A percentile compares a stretch with the other conserved stretches of the same genome.
phyloP scores from a whole-genome alignment of 192 early-diverging fungal species.

The Backusella liffmaniae region DNA sequence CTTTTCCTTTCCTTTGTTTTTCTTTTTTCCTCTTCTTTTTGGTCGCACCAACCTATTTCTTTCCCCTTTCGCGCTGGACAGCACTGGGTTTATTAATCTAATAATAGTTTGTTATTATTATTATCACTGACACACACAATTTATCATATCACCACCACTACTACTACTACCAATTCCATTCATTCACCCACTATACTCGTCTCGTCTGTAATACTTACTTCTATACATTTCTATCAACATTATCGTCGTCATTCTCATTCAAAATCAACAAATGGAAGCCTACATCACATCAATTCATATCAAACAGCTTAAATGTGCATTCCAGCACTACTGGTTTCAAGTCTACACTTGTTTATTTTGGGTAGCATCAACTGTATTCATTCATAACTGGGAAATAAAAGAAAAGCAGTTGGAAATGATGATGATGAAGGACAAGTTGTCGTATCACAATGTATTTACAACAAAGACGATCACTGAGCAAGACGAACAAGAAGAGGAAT shows the following conservation, averaged over 20 bases:
- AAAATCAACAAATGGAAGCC: not conserved
- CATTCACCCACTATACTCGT: not conserved
- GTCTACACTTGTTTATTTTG: conserved; percentile 18
- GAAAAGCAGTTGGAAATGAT: not conserved
- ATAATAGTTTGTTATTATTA: not conserved
- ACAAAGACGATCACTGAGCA: not conserved
- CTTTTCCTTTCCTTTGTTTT: not conserved
- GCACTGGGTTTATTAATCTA: not conserved
- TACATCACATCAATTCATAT: not conserved
- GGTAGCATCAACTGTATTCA: not conserved
- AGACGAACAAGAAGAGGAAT: not conserved
- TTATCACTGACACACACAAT: not conserved
- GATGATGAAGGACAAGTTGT: not conserved
- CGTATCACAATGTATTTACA: not conserved
- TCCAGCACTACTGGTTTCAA: conserved; percentile 14
- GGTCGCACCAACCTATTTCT: not conserved
- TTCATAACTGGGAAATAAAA: not conserved
- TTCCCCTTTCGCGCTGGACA: not conserved
- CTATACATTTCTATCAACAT: not conserved
- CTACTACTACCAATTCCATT: not conserved
- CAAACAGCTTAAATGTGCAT: not conserved
- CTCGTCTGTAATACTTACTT: not conserved
- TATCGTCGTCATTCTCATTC: not conserved
- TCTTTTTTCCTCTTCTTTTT: not conserved
- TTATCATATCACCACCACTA: no score